Evolutionary conservation across 495 filamentous ascomycete species (phyloP), one percentile per base, ranked within the genome.

Genomic region (Penicillium angulare): DNA sequence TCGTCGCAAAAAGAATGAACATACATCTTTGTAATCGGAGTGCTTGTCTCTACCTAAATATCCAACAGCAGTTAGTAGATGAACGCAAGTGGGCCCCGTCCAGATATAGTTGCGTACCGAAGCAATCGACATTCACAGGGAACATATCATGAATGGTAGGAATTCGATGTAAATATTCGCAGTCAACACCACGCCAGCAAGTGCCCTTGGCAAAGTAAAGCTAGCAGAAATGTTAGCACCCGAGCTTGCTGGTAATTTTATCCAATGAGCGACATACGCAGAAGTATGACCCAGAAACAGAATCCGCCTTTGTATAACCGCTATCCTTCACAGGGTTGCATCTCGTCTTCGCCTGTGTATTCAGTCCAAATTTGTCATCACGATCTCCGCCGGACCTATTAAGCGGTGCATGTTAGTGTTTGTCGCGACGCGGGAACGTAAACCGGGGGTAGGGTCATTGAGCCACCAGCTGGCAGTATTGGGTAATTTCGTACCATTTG

Each of bases 161-260:
- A 5, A 96, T 77, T 1, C 93, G 81, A 66, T 99, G 95, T 3
- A 97, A 79, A 57, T 96, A 97, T 57, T 96, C 85, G 81, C 95
- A 99, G 56, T 97, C 90, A 26, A 87, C 78, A 8, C 95, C 95
- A 55, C 86, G 85, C 34, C 86, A 89, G 57, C 90, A 96, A 29
- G 92, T 66, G 2, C 90, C 90, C 10, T 83, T 71, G 6, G 90
- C 90, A 62, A 97, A 97, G 66, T 91, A 95, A 1, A 97, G 76
- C 36, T 52, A 45, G 20, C 5, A 41, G 16, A 44, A 33, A 42
- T 23, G 47, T 56, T 29, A 56, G 52, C 32, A 41, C 2, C 16
- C 16, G 13, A 4, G 4, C 9, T 10, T 15, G 33, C 9, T 38
- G 26, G 16, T 20, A 24, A 29, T 4, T 34, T 24, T n/a, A 15